A percentile compares a stretch with the other conserved stretches of the same genome.
These are phyloP conservation scores for Actinomortierella wolfii DNA, from an alignment of 371 early-diverging fungal species.

Conservation along the genomic window DNA sequence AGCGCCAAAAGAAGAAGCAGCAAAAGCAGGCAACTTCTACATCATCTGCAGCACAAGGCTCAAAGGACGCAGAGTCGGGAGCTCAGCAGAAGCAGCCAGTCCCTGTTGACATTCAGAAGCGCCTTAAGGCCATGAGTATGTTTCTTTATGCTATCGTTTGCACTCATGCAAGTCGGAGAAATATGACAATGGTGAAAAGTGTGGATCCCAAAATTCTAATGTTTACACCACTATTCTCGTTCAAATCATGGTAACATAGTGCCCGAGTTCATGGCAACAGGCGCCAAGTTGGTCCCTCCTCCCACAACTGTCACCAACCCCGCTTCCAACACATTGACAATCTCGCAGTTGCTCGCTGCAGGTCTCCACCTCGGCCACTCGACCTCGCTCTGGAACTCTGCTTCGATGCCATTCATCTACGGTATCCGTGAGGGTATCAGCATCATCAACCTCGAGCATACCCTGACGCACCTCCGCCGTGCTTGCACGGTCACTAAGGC, in stretches of 20 bases:
- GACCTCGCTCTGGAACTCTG: slow-evolving; percentile 77
- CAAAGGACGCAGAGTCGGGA: no score
- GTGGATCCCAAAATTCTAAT: not conserved
- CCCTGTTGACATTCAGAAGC: slow-evolving; percentile 35
- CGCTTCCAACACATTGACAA: slow-evolving; percentile 51
- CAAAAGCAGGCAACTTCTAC: no score
- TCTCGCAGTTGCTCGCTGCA: slow-evolving; percentile 80
- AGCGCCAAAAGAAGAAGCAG: not conserved
- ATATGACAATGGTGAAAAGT: not conserved
- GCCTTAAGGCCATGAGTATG: slow-evolving; percentile 41
- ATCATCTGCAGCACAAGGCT: no score
- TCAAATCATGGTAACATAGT: slow-evolving; percentile 23
- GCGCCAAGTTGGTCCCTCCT: slow-evolving; percentile 38
- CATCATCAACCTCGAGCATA: slow-evolving; percentile 95
- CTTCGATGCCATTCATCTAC: slow-evolving; percentile 86
- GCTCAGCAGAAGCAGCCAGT: no score
- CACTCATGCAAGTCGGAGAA: not conserved
- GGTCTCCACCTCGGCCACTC: slow-evolving; percentile 93
- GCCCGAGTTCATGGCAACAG: slow-evolving; percentile 41
- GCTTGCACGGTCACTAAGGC: slow-evolving; percentile 79
- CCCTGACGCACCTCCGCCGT: slow-evolving; percentile 85
- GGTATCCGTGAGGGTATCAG: slow-evolving; percentile 92
- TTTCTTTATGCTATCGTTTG: no score
- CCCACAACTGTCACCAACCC: slow-evolving; percentile 21
- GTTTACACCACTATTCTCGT: not conserved